Evolutionary conservation across 345 rosid species (phyloP).

Genomic region (Triadica sebifera): DNA sequence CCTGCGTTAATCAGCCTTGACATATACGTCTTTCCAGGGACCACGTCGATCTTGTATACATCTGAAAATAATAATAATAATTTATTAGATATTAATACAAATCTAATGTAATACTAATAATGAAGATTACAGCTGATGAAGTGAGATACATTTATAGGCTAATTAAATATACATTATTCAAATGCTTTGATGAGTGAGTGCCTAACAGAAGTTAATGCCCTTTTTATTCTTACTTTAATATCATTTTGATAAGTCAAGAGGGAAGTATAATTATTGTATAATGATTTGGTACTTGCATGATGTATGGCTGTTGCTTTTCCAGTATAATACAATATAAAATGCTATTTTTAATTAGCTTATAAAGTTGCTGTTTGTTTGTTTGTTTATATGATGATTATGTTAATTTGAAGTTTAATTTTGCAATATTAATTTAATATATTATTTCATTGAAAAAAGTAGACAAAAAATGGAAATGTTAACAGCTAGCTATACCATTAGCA

Average conservation of each 20-base stretch:
- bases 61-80: conserved; percentile 41
- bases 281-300: neutral
- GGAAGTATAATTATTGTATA: neutral
- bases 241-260: neutral
- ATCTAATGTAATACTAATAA: neutral
- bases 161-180: no score
- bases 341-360: neutral
- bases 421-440: no score
- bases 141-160: neutral
- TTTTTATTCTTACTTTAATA: neutral
- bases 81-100: neutral
- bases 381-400: no score
- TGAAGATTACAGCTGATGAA: neutral
- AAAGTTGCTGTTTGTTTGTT: neutral
- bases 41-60: conserved; percentile 55
- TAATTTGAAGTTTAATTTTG: no score
- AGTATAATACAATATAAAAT: neutral
- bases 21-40: conserved; percentile 69
- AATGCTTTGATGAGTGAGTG: neutral
- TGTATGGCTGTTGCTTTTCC: neutral
- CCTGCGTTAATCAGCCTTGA: conserved; percentile 73
- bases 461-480: neutral
- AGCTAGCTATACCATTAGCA: conserved; percentile 44
- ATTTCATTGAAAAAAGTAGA: no score
- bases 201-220: neutral